Percentiles rank a stretch among this genome's conserved stretches.
phyloP scores from a whole-genome alignment of 2,329 filamentous ascomycete species.

The Xylariaceae sp. region DNA sequence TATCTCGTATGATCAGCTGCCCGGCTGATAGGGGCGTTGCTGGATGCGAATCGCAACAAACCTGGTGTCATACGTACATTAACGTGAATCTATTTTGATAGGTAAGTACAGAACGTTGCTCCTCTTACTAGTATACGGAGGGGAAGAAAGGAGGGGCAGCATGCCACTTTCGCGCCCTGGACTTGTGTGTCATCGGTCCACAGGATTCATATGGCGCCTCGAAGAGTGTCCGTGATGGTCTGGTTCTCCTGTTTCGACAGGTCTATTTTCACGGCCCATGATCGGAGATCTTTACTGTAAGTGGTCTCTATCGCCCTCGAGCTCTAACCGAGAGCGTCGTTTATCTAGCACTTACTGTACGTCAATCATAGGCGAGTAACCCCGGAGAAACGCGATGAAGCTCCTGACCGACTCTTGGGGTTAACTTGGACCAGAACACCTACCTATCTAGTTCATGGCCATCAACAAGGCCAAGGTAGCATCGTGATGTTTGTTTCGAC shows the following conservation, averaged over 20 bases:
- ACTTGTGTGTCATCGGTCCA: slow-evolving; percentile 1
- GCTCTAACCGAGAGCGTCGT: no score
- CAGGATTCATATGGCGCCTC: background rate
- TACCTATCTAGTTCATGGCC: background rate
- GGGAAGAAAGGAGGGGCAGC: background rate
- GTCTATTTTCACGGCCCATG: background rate
- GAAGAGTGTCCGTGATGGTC: background rate
- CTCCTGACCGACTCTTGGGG: no score
- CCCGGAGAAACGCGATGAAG: no score
- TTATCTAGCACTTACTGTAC: no score
- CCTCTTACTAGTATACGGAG: background rate
- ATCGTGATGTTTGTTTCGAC: background rate
- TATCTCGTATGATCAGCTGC: background rate
- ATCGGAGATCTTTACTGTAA: slow-evolving; percentile 2
- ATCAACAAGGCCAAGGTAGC: background rate
- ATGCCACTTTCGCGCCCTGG: background rate
- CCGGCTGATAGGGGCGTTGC: background rate
- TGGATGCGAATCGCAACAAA: background rate
- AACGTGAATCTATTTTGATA: background rate
- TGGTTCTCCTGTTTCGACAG: background rate
- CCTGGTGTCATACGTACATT: background rate
- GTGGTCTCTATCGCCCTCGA: background rate
- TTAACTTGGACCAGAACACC: background rate
- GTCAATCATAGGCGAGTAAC: no score
- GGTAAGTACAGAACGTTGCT: background rate